phyloP scores from a whole-genome alignment of 352 stramenopile genomes.

The Phytophthora palmivora region DNA sequence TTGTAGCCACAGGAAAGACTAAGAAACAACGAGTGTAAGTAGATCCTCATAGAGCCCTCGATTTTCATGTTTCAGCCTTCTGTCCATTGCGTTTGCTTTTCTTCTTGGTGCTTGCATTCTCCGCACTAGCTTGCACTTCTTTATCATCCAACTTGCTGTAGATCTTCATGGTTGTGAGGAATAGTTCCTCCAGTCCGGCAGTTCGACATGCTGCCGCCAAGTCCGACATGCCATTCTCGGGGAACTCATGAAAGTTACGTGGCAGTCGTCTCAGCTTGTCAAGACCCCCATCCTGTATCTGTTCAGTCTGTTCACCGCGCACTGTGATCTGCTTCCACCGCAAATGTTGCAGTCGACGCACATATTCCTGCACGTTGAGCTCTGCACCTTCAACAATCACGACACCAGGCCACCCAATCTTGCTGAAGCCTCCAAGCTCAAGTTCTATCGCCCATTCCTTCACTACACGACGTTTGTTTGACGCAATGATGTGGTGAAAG shows the following conservation, averaged over 20 bases:
- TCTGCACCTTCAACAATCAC: slow-evolving; percentile 78
- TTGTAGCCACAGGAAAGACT: slow-evolving; percentile 20
- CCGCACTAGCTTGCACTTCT: neutral
- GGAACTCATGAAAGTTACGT: slow-evolving; percentile 61
- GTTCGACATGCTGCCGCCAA: slow-evolving; percentile 57
- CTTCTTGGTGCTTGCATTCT: slow-evolving; percentile 25
- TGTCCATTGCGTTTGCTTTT: slow-evolving; percentile 9
- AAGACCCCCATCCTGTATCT: slow-evolving; percentile 14
- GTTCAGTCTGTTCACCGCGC: slow-evolving; percentile 72
- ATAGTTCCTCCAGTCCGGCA: slow-evolving; percentile 67
- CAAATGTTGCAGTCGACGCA: slow-evolving; percentile 74
- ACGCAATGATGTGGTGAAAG: slow-evolving; percentile 86
- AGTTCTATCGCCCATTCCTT: slow-evolving; percentile 79
- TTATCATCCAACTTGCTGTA: slow-evolving; percentile 41
- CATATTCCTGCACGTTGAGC: slow-evolving; percentile 65
- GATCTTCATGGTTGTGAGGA: slow-evolving; percentile 86
- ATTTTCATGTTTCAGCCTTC: slow-evolving; percentile 20
- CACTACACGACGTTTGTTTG: slow-evolving; percentile 73
- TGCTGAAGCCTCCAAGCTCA: slow-evolving; percentile 71
- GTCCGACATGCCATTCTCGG: slow-evolving; percentile 69
- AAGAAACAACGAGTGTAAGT: slow-evolving; percentile 69
- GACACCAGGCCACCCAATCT: slow-evolving; percentile 86
- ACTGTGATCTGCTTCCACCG: slow-evolving; percentile 87
- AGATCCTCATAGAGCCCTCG: slow-evolving; percentile 34
- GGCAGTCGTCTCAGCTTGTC: slow-evolving; percentile 51